Evolutionary conservation across 2,329 filamentous ascomycete genomes (phyloP).

Genomic region (Cercospora sesami): DNA sequence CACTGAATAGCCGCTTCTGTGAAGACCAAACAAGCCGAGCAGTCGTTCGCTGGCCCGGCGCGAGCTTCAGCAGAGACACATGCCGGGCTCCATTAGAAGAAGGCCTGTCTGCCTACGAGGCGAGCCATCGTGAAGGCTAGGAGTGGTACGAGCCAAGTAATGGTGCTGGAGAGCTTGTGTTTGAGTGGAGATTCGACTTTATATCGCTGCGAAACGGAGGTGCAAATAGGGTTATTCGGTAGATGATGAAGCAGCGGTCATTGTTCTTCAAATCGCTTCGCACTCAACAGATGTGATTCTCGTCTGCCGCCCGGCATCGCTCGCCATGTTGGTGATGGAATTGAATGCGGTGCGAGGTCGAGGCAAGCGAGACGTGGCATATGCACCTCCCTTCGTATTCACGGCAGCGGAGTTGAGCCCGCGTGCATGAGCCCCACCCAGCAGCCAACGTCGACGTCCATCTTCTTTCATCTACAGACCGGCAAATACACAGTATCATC

Average conservation of each 20-base stretch:
- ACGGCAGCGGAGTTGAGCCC: background rate
- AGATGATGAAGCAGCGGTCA: background rate
- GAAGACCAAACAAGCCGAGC: background rate
- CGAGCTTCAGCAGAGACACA: background rate
- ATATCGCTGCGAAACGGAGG: background rate
- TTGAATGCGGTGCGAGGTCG: background rate
- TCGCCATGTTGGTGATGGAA: background rate
- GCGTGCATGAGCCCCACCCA: background rate
- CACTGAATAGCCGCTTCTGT: background rate
- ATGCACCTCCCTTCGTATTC: background rate
- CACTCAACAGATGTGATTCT: accelerated
- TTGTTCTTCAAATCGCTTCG: background rate
- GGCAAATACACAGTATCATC: background rate
- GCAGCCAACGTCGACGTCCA: background rate
- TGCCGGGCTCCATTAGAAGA: background rate
- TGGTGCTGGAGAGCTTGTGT: background rate
- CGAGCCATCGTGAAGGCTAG: background rate
- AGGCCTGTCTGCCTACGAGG: background rate
- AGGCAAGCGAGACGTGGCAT: background rate
- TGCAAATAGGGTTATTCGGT: background rate
- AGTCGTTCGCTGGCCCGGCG: too few species aligned
- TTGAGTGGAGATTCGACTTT: background rate
- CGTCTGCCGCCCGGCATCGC: background rate
- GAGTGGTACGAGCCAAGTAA: background rate
- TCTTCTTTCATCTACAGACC: background rate